Evolutionary conservation across 179 eudicot genomes (phyloP), one percentile per base, ranked within the genome.

Genomic region (Actinidia arguta): DNA sequence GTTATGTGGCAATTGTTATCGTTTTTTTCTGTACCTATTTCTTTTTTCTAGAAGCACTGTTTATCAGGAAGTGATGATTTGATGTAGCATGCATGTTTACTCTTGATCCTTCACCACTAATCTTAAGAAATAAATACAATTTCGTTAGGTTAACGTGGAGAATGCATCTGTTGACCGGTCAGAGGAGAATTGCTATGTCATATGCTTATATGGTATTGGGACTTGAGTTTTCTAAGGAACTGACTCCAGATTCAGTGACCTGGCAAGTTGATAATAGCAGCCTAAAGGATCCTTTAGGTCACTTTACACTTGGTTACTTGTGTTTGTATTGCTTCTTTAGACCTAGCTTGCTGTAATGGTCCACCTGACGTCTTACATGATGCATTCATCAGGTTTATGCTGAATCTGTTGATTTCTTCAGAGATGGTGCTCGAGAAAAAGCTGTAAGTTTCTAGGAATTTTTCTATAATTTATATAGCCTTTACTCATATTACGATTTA

Each of bases 271-370:
- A 75, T 95, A 95, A 81, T 98, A 96, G 72, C 94, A 90, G 71
- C 94, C 95, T 75, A 98, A 96, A 85, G 99, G 99, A 89, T 95
- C 93, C 85, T 96, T 96, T 84, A 95, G 99, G 99, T 96, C 50
- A 82, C 68, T 80, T 76, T 44, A 27, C 6, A n/a, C 55, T 72
- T 75, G 42, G 14, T 64, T 72, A 31, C 22, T 71, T 47, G 56
- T 71, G 61, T 13, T 83, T 80, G n/a, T n/a, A n/a, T n/a, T n/a
- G n/a, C n/a, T n/a, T 62, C 22, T 67, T 42, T 55, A 27, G 24
- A 4, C 36, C 56, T 13, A 61, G 17, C 27, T 63, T 77, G 22
- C 31, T 50, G 17, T 58, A 25, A 61, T 56, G 17, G 48, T 75
- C 50, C 20, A 22, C 6, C 39, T 78, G 62, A 76, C 82, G 70